These are phyloP conservation scores for Aspergillus uvarum DNA, from an alignment of 2,329 filamentous ascomycete genomes.

Conservation along the genomic window DNA sequence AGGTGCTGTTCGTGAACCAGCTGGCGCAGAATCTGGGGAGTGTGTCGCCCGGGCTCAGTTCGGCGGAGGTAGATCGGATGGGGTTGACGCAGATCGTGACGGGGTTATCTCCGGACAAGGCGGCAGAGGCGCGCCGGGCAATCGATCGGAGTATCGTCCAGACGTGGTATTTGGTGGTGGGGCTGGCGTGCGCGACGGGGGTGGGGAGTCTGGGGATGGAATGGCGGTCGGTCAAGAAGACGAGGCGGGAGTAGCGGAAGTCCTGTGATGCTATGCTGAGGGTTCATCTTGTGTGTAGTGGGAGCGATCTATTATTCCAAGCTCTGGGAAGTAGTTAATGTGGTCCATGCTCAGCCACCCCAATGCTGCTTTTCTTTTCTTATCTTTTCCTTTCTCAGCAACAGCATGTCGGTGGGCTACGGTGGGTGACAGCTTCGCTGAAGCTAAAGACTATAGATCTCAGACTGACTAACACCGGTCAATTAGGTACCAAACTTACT, in stretches of 20 bases:
- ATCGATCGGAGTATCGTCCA: conserved; percentile 22
- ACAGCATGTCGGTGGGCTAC: no score
- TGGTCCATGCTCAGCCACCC: no score
- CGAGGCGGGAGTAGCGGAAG: background rate
- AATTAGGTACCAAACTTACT: no score
- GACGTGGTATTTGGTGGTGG: conserved; percentile 26
- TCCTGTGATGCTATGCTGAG: no score
- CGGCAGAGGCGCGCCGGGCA: conserved; percentile 17
- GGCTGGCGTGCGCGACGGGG: conserved; percentile 23
- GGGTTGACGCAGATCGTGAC: conserved; percentile 22
- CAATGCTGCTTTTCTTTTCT: no score
- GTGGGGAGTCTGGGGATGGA: conserved; percentile 26
- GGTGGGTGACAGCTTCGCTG: no score
- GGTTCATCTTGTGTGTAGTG: no score
- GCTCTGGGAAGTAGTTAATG: no score
- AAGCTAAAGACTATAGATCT: no score
- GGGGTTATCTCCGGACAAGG: conserved; percentile 9
- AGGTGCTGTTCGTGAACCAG: conserved; percentile 53
- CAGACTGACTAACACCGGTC: no score
- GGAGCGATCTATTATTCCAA: no score
- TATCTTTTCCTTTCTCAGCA: no score
- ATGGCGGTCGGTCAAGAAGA: conserved; percentile 27
- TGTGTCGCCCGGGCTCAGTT: conserved; percentile 15
- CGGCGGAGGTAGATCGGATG: conserved; percentile 16
- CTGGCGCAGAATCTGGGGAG: conserved; percentile 32